phyloP scores from a whole-genome alignment of 2,329 filamentous ascomycete genomes.

The Orbilia ellipsospora region DNA sequence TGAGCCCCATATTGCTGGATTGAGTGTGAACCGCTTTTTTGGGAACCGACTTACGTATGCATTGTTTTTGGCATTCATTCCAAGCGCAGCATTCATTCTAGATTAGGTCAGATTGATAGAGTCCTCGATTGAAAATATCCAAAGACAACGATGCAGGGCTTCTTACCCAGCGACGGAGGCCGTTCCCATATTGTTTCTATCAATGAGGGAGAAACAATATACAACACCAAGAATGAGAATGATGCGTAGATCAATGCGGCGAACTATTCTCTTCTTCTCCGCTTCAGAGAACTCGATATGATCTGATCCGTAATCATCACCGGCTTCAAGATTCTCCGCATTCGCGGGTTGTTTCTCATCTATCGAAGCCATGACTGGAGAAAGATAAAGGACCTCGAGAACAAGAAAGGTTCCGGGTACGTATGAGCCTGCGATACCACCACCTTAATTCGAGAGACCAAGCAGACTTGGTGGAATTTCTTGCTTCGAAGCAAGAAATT shows the following conservation, averaged over 20 bases:
- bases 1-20: no score
- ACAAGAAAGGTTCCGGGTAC: not conserved
- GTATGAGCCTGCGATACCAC: not conserved
- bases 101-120: not conserved
- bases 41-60: constrained; percentile 25
- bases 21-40: no score
- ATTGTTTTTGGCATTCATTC: constrained; percentile 40
- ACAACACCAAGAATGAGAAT: constrained; percentile 73
- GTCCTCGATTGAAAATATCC: not conserved
- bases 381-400: not conserved
- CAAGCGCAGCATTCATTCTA: constrained; percentile 30
- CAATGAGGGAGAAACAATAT: constrained; percentile 81
- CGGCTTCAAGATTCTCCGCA: constrained; percentile 32
- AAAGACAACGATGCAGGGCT: not conserved
- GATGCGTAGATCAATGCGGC: constrained; percentile 74
- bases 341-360: constrained; percentile 36
- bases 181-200: constrained; percentile 78
- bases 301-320: constrained; percentile 24
- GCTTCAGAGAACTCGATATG: constrained; percentile 57
- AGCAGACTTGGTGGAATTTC: not conserved
- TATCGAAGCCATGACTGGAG: constrained; percentile 24
- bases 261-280: constrained; percentile 76
- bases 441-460: not conserved
- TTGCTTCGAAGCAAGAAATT: constrained; percentile 2
- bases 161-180: constrained; percentile 75